Evolutionary conservation across 176 grass and related monocot genomes (phyloP).

Genomic region (Metroxylon sagu): DNA sequence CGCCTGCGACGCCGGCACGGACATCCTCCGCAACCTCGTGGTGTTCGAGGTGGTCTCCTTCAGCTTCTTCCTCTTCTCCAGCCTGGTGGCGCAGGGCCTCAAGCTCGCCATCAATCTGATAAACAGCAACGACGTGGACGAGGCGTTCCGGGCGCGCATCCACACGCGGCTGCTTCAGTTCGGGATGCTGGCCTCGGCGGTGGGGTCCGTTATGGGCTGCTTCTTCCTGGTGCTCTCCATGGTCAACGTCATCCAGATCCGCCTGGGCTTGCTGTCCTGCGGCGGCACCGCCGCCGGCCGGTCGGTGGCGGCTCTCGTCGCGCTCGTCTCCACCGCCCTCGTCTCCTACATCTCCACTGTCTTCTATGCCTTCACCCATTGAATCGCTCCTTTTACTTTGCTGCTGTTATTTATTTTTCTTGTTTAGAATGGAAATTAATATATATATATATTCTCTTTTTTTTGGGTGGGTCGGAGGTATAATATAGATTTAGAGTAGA

Average conservation of each 20-base stretch:
- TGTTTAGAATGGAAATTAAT: too few species aligned
- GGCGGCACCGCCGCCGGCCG: conserved; percentile 9
- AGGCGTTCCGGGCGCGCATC: conserved; percentile 20
- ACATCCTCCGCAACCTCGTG: conserved; percentile 19
- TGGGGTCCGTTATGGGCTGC: conserved; percentile 17
- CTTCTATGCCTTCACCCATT: conserved; percentile 24
- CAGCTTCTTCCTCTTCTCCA: conserved; percentile 37
- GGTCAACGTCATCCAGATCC: conserved; percentile 25
- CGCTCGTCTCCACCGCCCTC: conserved; percentile 18
- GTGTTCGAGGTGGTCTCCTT: conserved; percentile 33
- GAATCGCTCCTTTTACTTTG: neutral
- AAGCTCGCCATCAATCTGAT: conserved; percentile 27
- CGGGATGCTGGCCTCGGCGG: conserved; percentile 18
- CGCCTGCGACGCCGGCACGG: conserved; percentile 20
- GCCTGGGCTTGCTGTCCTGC: conserved; percentile 26
- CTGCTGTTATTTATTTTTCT: neutral
- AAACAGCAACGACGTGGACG: conserved; percentile 27
- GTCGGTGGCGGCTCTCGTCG: conserved; percentile 15
- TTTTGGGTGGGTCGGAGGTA: too few species aligned
- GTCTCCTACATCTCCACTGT: conserved; percentile 24
- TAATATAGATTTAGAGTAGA: too few species aligned
- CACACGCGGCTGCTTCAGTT: conserved; percentile 7
- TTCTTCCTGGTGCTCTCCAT: conserved; percentile 27
- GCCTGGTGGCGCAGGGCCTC: conserved; percentile 18
- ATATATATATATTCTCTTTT: too few species aligned